A percentile compares a stretch with the other conserved stretches of the same genome.
These are phyloP conservation scores for Rhizoctonia solani DNA, from an alignment of 1,284 basidiomycete species.

Conservation along the genomic window DNA sequence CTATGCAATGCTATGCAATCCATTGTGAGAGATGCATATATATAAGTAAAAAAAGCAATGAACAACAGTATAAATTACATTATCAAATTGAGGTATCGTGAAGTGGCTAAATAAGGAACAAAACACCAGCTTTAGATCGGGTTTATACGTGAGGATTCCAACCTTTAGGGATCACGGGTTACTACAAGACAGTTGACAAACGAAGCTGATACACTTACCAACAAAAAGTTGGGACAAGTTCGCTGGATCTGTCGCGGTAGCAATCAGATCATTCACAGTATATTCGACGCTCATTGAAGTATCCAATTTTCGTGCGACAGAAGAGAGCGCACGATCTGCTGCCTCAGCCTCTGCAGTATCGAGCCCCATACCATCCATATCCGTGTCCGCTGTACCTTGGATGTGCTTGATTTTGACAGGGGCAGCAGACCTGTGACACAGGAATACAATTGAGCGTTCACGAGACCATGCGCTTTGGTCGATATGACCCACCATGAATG, in stretches of 20 bases:
- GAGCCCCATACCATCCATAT: slow-evolving; percentile 60
- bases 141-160: slow-evolving; percentile 34
- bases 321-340: slow-evolving; percentile 84
- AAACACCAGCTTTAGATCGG: too few species aligned
- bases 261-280: slow-evolving; percentile 91
- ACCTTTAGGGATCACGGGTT: slow-evolving; percentile 11
- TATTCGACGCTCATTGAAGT: slow-evolving; percentile 87
- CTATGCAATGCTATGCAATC: slow-evolving; percentile 37
- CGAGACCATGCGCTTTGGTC: not conserved
- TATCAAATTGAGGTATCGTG: too few species aligned
- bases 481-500: slow-evolving; percentile 72
- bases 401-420: slow-evolving; percentile 59
- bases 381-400: slow-evolving; percentile 39
- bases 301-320: slow-evolving; percentile 81
- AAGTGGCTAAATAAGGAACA: too few species aligned
- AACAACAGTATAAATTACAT: not conserved
- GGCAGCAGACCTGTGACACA: slow-evolving; percentile 80
- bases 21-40: slow-evolving; percentile 3
- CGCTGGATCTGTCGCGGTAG: slow-evolving; percentile 78
- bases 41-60: not conserved
- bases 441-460: slow-evolving; percentile 14
- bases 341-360: slow-evolving; percentile 76
- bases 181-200: too few species aligned
- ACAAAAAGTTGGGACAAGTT: slow-evolving; percentile 80
- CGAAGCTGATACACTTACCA: too few species aligned